phyloP scores from a whole-genome alignment of 352 stramenopile genomes.

The Thalassiosira hispida region DNA sequence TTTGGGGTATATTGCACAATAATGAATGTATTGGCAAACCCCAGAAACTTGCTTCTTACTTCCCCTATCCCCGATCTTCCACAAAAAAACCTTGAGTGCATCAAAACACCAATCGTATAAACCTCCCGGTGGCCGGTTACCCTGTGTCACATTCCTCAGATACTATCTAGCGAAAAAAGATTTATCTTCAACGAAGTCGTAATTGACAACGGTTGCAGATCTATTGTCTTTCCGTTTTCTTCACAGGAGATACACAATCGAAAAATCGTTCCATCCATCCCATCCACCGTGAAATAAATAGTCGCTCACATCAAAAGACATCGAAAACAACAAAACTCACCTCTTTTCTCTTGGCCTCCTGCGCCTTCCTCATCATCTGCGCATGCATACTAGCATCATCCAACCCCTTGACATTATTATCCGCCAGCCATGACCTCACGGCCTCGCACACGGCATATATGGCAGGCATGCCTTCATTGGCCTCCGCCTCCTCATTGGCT shows the following conservation, averaged over 20 bases:
- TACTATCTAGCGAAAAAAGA: conserved; percentile 83
- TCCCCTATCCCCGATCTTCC: too few species aligned
- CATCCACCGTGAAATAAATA: too few species aligned
- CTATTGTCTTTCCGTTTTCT: conserved; percentile 57
- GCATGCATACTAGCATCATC: conserved; percentile 80
- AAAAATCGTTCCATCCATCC: background rate
- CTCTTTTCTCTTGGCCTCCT: conserved; percentile 69
- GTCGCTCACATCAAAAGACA: background rate
- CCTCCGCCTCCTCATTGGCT: conserved; percentile 71
- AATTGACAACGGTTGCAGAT: conserved; percentile 41
- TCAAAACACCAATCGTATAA: too few species aligned
- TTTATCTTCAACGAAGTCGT: conserved; percentile 55
- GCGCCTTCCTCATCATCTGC: conserved; percentile 77
- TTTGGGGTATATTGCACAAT: conserved; percentile 21
- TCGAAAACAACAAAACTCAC: conserved; percentile 44
- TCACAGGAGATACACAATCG: conserved; percentile 29
- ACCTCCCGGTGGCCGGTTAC: too few species aligned
- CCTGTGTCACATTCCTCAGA: too few species aligned
- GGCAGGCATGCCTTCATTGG: conserved; percentile 63
- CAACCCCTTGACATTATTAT: conserved; percentile 81
- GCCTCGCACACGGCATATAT: conserved; percentile 78
- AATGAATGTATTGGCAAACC: conserved; percentile 38
- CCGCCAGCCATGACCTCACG: conserved; percentile 75
- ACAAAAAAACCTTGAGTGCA: too few species aligned
- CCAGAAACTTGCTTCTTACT: too few species aligned